Evolutionary conservation across 2,329 filamentous ascomycete species (phyloP), one percentile per base, ranked within the genome.

Genomic region (Paracamarosporium sp.): DNA sequence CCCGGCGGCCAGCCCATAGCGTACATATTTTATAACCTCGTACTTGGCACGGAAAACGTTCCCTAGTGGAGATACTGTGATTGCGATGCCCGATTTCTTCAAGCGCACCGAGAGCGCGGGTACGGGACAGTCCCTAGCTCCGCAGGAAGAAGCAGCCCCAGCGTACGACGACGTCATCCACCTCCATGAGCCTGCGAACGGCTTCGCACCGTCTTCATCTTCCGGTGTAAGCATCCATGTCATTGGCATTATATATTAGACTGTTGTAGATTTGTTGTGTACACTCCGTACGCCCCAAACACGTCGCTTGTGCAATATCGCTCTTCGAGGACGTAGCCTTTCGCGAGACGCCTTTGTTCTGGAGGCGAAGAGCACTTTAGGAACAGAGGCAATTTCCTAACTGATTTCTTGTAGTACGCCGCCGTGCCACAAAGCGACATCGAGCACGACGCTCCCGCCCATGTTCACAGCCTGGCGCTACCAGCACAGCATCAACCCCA

Each of bases 161-260:
- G 61, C 70, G 12, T 71, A 73, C 50, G 66, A 73, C 36, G 69
- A 71, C 51, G 59, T 70, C 17, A 57, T 70, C 41, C 33, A 50
- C 13, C 33, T 50, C 7, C 57, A 57, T 33, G 57, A 66, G 41
- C 68, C 70, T 1, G 59, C 68, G 25, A 69, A 70, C 36, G 47
- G 41, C 11, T 59, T 51, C 20, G 43, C 38, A 7, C 60, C 65
- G 3, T 63, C 67, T 40, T 69, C 68, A 24, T 31, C 55, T 12
- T 67, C 63, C 53, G 63, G 53, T 5, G 68, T 70, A 57, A 48
- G 56, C 17, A 5, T 11, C 2, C 9, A 45, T 8, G 25, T 40
- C 17, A 15, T 7, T 25, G 24, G n/a, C n/a, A 13, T 22, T n/a
- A 12, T 2, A 6, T 31, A 20, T 24, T 6, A 8, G 12, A 1